These are phyloP conservation scores for Leavenworthia alabamica DNA, from an alignment of 345 rosid genomes.

Conservation along the genomic window DNA sequence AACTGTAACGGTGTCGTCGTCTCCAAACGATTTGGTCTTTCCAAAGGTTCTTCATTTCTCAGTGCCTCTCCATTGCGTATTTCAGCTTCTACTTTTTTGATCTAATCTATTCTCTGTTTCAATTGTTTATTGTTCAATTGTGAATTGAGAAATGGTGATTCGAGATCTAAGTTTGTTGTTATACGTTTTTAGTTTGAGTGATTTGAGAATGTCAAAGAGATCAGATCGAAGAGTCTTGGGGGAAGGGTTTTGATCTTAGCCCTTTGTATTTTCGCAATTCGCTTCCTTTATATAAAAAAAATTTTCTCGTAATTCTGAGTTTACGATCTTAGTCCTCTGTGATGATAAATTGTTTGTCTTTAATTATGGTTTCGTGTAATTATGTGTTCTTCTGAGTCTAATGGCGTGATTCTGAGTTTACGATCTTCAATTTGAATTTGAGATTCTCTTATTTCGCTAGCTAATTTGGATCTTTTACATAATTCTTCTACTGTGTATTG, in stretches of 20 bases:
- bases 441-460: not conserved
- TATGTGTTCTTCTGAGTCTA: not conserved
- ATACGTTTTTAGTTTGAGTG: not conserved
- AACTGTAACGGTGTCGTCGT: slow-evolving; percentile 31
- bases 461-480: not conserved
- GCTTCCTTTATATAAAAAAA: not conserved
- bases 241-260: slow-evolving; percentile 16
- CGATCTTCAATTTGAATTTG: not conserved
- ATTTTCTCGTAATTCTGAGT: not conserved
- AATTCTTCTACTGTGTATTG: not conserved
- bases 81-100: not conserved
- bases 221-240: slow-evolving; percentile 4
- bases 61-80: not conserved
- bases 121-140: not conserved
- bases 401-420: not conserved
- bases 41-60: slow-evolving; percentile 20
- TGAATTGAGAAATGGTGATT: slow-evolving; percentile 11
- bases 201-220: not conserved
- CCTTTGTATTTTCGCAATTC: not conserved
- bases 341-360: not conserved
- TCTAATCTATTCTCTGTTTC: not conserved
- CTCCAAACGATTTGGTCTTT: slow-evolving; percentile 16
- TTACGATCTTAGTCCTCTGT: slow-evolving; percentile 1
- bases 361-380: not conserved
- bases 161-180: slow-evolving; percentile 6